Evolutionary conservation across 129 eudicot species (phyloP), one percentile per base, ranked within the genome.

Genomic region (Erigeron canadensis): DNA sequence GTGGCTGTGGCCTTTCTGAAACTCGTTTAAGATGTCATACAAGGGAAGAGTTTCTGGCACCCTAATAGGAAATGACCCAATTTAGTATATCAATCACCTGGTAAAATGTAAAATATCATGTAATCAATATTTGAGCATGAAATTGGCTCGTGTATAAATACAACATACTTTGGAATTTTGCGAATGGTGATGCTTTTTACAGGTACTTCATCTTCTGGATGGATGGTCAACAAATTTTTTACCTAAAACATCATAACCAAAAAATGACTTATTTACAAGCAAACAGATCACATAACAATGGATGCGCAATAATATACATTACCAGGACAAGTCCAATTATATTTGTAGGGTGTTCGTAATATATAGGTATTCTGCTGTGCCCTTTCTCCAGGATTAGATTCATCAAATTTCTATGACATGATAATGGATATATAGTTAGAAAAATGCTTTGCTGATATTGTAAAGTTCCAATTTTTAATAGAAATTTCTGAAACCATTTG

Each of bases 1-100:
- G 86, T 94, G 98, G 64, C 98, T 94, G 77, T 87, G 92, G 68
- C 98, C 98, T 81, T 94, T 94, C 75, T 94, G 98, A 70, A 94
- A 94, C 78, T 94, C 98, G 65, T 94, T 89, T 63, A 94, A 69
- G 19, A 94, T 93, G 81, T 93, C 98, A 68, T 93, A 93, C 43
- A 94, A 69, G 23, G 98, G 97, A 84, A 87, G 66, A 13, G 79
- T 78, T 71, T 87, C 98, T 34, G 86, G 81, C 68, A 94, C 98
- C 87, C 98, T 94, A 76, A 21, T 62, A 46, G 17, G 22, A 70
- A 60, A 43, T 9, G 17, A 53, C 65, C 19, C 48, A 2, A 78
- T 42, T 45, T 38, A 54, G 62, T 50, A 65, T 38, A 44, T 47
- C 69, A 18, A 17, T 23, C 37, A 7, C n/a, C n/a, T 10, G 63